Conservation (phyloP, 2,329 filamentous ascomycete species). For the Nannizziopsis arthrosporioides region DNA sequence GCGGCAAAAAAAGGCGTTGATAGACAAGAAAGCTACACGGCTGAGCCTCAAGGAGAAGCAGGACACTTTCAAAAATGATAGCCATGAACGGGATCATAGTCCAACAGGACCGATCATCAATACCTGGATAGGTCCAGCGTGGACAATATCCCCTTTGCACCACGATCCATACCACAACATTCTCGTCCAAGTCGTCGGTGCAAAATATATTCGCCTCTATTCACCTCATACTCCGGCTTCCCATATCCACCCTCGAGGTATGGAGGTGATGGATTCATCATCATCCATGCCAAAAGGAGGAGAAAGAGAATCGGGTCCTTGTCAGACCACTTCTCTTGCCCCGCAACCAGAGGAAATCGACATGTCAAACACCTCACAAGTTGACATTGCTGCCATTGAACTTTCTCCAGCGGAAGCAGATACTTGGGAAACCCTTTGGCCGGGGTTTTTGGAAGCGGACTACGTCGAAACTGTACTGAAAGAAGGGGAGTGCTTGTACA, state of each 20-base stretch:
- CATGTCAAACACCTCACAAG: conserved; percentile 78
- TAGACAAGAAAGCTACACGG: conserved; percentile 26
- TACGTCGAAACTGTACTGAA: conserved; percentile 66
- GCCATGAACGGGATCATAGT: conserved; percentile 13
- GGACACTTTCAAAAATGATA: conserved; percentile 9
- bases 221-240: conserved; percentile 48
- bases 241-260: conserved; percentile 31
- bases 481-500: conserved; percentile 75
- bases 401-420: conserved; percentile 36
- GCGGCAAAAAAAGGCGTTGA: conserved; percentile 18
- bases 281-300: background rate
- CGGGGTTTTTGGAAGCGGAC: conserved; percentile 47
- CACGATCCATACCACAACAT: conserved; percentile 93
- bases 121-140: conserved; percentile 81
- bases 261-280: conserved; percentile 23
- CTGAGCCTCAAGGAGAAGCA: conserved; percentile 8
- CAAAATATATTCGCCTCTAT: conserved; percentile 87
- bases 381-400: conserved; percentile 64
- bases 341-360: conserved; percentile 57
- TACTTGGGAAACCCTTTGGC: conserved; percentile 38
- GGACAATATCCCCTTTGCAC: conserved; percentile 84
- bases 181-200: conserved; percentile 74
- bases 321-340: background rate
- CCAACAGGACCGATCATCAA: conserved; percentile 56
- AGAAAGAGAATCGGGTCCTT: conserved; percentile 8